phyloP scores from a whole-genome alignment of 805 yeast genomes.

The Saccharomycopsis lassenensis region DNA sequence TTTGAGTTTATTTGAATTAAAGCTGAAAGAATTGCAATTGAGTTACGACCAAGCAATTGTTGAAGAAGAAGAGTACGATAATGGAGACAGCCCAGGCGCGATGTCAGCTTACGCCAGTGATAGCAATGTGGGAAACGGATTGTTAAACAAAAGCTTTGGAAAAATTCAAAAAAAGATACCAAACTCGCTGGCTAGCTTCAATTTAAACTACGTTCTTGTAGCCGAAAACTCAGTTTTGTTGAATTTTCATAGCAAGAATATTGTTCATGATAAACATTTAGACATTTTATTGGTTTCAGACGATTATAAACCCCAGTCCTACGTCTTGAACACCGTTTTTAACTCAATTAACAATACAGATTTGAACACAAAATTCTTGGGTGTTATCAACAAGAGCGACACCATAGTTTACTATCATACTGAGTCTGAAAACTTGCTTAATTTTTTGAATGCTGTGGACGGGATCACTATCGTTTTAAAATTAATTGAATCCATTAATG shows the following conservation, averaged over 20 bases:
- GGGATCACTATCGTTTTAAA: conserved; percentile 38
- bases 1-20: conserved; percentile 28
- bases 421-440: conserved; percentile 4
- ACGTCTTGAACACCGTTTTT: conserved; percentile 15
- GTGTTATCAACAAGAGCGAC: conserved; percentile 1
- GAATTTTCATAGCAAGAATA: conserved; percentile 20
- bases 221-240: conserved; percentile 17
- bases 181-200: conserved; percentile 2
- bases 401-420: conserved; percentile 8
- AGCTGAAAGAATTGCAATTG: conserved; percentile 24
- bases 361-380: conserved; percentile 12
- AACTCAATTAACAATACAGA: conserved; percentile 13
- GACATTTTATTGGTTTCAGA: not conserved
- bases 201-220: conserved; percentile 11
- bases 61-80: not conserved
- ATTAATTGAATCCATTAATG: conserved; percentile 34
- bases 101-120: conserved; percentile 19
- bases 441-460: conserved; percentile 30
- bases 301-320: not conserved
- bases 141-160: conserved; percentile 11
- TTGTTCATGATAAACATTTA: conserved; percentile 4
- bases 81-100: conserved; percentile 18
- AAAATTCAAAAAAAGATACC: conserved; percentile 10
- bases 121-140: conserved; percentile 5
- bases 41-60: conserved; percentile 15